Evolutionary conservation across 2,329 filamentous ascomycete species (phyloP).

Genomic region (Paracamarosporium sp.): DNA sequence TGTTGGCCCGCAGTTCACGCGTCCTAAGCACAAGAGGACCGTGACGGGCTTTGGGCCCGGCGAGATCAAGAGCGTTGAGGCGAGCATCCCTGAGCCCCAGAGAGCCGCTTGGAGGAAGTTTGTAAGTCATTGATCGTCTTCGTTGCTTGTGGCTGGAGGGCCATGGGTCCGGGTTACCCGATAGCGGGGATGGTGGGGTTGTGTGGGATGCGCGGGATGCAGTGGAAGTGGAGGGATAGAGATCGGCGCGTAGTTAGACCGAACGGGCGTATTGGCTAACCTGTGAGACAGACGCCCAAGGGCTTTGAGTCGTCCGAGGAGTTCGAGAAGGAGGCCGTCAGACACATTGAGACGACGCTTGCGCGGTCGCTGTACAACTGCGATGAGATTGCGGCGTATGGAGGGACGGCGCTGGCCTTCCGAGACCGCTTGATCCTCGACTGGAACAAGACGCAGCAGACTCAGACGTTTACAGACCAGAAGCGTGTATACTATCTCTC

Average conservation of each 20-base stretch:
- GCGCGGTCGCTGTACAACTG: conserved; percentile 98
- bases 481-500: conserved; percentile 97
- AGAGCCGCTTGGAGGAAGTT: conserved; percentile 75
- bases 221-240: not conserved
- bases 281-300: conserved; percentile 60
- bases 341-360: conserved; percentile 94
- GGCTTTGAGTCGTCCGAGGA: conserved; percentile 81
- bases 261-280: conserved; percentile 15
- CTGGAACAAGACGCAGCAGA: conserved; percentile 98
- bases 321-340: conserved; percentile 84
- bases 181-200: conserved; percentile 22
- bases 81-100: conserved; percentile 86
- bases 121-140: conserved; percentile 49
- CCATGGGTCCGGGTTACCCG: not conserved
- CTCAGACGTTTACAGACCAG: conserved; percentile 86
- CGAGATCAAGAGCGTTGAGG: conserved; percentile 94
- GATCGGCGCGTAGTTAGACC: not conserved
- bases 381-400: conserved; percentile 90
- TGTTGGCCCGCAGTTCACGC: conserved; percentile 79
- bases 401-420: conserved; percentile 89
- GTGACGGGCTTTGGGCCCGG: conserved; percentile 88
- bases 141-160: not conserved
- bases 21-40: conserved; percentile 97
- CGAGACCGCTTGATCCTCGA: conserved; percentile 90
- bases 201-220: conserved; percentile 11